Conservation (phyloP, 148 eudicot genomes). For the Chenopodium quinoa region DNA sequence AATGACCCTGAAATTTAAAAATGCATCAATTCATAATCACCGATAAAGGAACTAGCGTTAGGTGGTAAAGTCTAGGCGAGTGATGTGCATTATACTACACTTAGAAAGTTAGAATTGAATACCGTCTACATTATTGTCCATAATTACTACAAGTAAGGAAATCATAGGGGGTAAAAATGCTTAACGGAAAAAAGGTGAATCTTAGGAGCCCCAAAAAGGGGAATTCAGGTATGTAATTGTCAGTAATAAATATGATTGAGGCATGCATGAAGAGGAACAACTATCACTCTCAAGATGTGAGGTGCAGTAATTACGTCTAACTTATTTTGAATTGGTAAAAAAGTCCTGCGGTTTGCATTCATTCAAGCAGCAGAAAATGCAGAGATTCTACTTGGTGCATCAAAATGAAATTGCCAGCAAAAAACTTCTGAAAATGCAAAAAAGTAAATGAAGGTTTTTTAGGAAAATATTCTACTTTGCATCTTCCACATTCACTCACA, state of each 20-base stretch:
- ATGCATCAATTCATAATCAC: no score
- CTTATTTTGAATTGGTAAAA: neutral
- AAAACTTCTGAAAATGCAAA: slow-evolving; percentile 20
- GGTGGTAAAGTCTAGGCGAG: no score
- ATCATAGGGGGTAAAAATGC: neutral
- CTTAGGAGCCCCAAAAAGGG: neutral
- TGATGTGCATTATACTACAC: no score
- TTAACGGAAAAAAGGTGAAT: neutral
- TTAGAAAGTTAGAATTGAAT: no score
- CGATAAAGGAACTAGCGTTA: no score
- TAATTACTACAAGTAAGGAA: no score
- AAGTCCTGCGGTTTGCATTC: slow-evolving; percentile 9
- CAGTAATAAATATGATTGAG: slow-evolving; percentile 23
- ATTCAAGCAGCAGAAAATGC: neutral
- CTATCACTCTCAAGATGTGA: slow-evolving; percentile 6
- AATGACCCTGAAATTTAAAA: no score
- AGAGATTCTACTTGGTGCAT: neutral
- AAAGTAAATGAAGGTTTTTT: neutral
- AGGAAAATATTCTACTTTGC: neutral
- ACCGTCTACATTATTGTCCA: no score
- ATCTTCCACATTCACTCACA: slow-evolving; percentile 3
- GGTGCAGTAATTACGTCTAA: neutral
- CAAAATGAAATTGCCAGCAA: neutral
- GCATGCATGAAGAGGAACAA: slow-evolving; percentile 9
- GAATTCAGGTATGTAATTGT: slow-evolving; percentile 1